These are phyloP conservation scores for Dissophora ornata DNA, from an alignment of 192 early-diverging fungal genomes.

Conservation along the genomic window DNA sequence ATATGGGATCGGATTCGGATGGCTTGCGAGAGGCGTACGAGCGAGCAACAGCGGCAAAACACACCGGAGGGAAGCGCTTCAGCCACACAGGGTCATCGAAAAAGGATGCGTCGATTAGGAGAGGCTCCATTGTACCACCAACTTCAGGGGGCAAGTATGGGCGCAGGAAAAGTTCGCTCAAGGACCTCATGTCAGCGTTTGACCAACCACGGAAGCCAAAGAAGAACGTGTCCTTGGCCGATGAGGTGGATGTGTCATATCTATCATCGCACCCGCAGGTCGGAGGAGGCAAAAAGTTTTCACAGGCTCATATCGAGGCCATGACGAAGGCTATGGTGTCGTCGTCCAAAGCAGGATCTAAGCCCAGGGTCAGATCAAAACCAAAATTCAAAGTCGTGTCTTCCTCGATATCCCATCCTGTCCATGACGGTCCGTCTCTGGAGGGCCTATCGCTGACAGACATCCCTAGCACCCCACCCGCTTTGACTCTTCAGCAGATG, in stretches of 20 bases:
- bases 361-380: conserved; percentile 20
- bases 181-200: conserved; percentile 14
- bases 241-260: conserved; percentile 17
- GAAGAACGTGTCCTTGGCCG: conserved; percentile 47
- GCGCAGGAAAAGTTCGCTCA: conserved; percentile 47
- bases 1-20: conserved; percentile 13
- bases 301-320: conserved; percentile 46
- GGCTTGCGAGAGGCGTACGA: conserved; percentile 15
- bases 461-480: conserved; percentile 8
- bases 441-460: conserved; percentile 24
- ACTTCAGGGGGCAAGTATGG: conserved; percentile 45
- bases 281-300: conserved; percentile 52
- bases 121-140: conserved; percentile 7
- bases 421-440: conserved; percentile 4
- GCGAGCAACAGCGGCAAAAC: conserved; percentile 15
- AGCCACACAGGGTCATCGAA: background rate
- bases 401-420: background rate
- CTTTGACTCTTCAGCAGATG: conserved; percentile 38
- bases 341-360: conserved; percentile 16
- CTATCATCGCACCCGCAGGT: background rate
- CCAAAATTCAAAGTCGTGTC: conserved; percentile 16
- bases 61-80: conserved; percentile 28
- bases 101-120: background rate
- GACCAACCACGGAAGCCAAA: conserved; percentile 26
- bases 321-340: conserved; percentile 20